Base-by-base conservation (phyloP, 306 rosid genomes). In the Prunus mongolica region DNA sequence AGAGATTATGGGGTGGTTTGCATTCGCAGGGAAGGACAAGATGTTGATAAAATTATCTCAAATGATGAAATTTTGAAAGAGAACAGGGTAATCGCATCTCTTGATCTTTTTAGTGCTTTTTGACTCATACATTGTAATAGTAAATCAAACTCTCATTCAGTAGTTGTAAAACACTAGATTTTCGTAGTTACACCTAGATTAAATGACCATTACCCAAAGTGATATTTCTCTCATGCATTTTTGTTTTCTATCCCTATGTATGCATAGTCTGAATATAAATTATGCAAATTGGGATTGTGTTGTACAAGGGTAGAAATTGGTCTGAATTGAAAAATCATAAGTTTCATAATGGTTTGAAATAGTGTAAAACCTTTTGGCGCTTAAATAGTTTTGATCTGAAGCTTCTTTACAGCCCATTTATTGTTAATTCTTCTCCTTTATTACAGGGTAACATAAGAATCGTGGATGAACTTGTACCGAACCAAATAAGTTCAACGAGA, bases 401-500 rank as follows among this genome's bases (percentile, higher is more conserved):
- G 16, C 34, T 19, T 65, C 54, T 19, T 54, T 8, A 57, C 12
- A 12, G 57, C 71, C 38, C 57, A 54, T 34, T 11, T 8, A 18
- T 4, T 63, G 32, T 47, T 71, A 58, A 62, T 70, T 65, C 28
- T 11, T 27, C 22, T 51, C 57, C 55, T 58, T 60, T 73, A 27
- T 66, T 82, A 51, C 87, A 94, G 97, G 89, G 68, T 30, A 87
- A 92, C 77, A 90, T 94, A 71, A 88, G 82, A 86, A 82, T 89
- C 20, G 89, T 92, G 73, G 92, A 91, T 79, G 92, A 94, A 58
- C 81, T 90, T 76, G 87, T 90, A 25, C 92, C 97, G 66, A 94
- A 94, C 84, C 95, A 90, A 75, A 89, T 90, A 72, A 91, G 97
- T 69, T 94, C 98, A 74, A 87, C 98, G 14, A 89, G 91, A 87